Conservation (phyloP, 2,329 filamentous ascomycete genomes). For the Pestalotiopsis sp. region DNA sequence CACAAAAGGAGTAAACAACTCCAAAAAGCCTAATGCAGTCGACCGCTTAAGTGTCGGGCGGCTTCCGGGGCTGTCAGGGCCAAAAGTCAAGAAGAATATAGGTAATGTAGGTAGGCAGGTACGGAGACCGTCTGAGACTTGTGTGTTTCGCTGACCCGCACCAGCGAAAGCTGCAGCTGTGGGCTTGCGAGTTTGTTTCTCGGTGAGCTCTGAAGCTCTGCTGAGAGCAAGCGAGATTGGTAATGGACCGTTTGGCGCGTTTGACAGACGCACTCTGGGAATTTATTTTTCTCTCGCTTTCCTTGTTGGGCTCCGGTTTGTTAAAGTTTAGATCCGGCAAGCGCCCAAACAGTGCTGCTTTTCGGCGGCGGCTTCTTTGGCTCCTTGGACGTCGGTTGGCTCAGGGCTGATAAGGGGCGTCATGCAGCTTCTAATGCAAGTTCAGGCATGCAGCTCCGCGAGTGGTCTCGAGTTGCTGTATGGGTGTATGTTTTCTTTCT, state of each 20-base stretch:
- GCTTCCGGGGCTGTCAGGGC: not conserved
- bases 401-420: not conserved
- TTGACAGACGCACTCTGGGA: not conserved
- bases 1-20: not conserved
- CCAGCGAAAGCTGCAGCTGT: not conserved
- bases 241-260: not conserved
- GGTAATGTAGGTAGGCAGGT: too few species aligned
- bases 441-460: conserved; percentile 8
- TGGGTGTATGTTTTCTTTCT: not conserved
- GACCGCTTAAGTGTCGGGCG: not conserved
- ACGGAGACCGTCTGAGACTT: not conserved
- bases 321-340: conserved; percentile 4
- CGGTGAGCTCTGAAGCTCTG: not conserved
- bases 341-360: conserved; percentile 1
- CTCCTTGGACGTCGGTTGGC: not conserved
- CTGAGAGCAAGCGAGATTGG: not conserved
- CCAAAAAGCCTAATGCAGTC: not conserved
- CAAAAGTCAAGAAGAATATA: not conserved
- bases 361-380: not conserved
- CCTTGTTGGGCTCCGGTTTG: not conserved
- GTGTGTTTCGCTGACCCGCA: not conserved
- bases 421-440: conserved; percentile 11
- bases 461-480: not conserved
- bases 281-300: not conserved
- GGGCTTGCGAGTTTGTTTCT: not conserved